Evolutionary conservation across 2,329 filamentous ascomycete species (phyloP), one percentile per base, ranked within the genome.

Genomic region (Ramularia endophylla): DNA sequence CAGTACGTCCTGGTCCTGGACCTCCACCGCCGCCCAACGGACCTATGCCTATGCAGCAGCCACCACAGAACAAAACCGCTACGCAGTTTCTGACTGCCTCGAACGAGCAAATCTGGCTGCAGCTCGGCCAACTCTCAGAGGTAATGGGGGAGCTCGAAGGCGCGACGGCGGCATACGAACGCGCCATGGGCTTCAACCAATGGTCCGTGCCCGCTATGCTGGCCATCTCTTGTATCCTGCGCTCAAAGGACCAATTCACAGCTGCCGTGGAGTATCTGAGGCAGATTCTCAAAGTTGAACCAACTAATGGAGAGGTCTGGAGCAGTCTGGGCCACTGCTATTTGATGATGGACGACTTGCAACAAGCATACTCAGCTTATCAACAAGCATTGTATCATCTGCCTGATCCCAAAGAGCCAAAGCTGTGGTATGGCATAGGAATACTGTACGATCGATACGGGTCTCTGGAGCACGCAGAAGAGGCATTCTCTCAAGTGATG

Each of bases 401-500:
- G 29, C 80, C 84, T 36, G 90, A 95, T 62, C 89, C 90, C 1
- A 97, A 95, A 84, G 92, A 98, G 59, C 92, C 92, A 3, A 95
- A 95, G 68, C 75, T 98, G 8, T 98, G 92, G 92, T 98, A 98
- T 59, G 92, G 92, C 27, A 98, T 98, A 32, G 92, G 92, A 28
- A 98, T 98, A 33, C 71, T 98, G 1, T 98, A 98, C 55, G 92
- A 98, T 63, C 77, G 92, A 38, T 98, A 97, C 60, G 92, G 92
- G 5, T 95, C 88, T 19, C 77, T 25, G 34, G 92, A 98, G 58
- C 94, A 97, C 63, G 92, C 92, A 53, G 92, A 97, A 64, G 92
- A 97, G 63, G 92, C 92, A 4, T 97, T 97, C 62, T 95, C 90
- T 2, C 87, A 97, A 61, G 92, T 98, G 48, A 97, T 98, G 92